phyloP scores from a whole-genome alignment of 202 grass and related monocot genomes.

The Zizania palustris region DNA sequence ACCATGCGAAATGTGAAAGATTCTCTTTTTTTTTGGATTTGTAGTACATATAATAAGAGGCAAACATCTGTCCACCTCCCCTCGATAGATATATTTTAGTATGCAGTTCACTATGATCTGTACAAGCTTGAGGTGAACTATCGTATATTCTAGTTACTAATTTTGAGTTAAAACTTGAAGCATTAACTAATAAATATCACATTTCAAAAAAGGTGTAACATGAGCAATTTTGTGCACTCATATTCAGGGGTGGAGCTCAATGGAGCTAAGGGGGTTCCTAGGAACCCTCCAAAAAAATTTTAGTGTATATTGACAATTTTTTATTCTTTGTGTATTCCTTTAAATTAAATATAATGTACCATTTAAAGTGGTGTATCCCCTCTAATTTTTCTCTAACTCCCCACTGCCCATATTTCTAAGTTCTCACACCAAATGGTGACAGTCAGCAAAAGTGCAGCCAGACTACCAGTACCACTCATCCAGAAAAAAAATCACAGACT shows the following conservation, averaged over 20 bases:
- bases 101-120: neutral
- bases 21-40: too few species aligned
- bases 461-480: neutral
- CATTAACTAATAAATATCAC: neutral
- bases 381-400: too few species aligned
- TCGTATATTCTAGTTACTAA: neutral
- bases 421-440: neutral
- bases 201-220: neutral
- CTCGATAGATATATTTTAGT: neutral
- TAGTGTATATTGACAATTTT: too few species aligned
- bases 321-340: too few species aligned
- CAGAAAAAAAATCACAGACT: neutral
- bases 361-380: too few species aligned
- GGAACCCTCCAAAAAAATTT: too few species aligned
- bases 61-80: neutral
- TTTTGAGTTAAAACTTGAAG: constrained; percentile 4
- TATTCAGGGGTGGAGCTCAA: too few species aligned
- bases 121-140: neutral
- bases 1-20: too few species aligned
- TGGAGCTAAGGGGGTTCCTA: too few species aligned
- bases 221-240: neutral
- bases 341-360: too few species aligned
- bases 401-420: too few species aligned
- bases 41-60: constrained; percentile 2
- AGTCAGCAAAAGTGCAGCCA: neutral